Evolutionary conservation across 1,139 yeast genomes (phyloP).

Genomic region (Candida buenavistaensis): DNA sequence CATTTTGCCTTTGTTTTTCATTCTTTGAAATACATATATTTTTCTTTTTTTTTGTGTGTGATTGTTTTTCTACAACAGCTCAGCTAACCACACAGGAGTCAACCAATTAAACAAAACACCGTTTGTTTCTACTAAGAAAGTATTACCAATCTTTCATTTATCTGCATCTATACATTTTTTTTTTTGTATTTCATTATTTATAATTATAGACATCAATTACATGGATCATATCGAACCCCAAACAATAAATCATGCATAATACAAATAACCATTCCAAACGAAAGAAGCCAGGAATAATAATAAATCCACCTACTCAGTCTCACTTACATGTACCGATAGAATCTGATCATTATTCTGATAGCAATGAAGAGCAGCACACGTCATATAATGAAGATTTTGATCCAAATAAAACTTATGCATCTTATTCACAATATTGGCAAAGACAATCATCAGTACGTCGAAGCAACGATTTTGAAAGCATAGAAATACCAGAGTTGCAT

Average conservation of each 20-base stretch:
- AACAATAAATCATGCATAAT: constrained; percentile 1
- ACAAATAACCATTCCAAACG: constrained; percentile 1
- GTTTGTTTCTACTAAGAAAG: no score
- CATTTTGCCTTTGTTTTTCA: no score
- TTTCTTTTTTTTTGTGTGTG: no score
- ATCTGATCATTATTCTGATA: no score
- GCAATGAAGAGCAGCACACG: constrained; percentile 1
- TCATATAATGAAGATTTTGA: constrained; percentile 13
- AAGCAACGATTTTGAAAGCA: background rate
- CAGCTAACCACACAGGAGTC: no score
- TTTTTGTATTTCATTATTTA: background rate
- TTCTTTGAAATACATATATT: no score
- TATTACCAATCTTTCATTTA: no score
- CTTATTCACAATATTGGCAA: constrained; percentile 10
- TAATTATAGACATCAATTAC: background rate
- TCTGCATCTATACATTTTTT: background rate
- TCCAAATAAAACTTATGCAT: constrained; percentile 13
- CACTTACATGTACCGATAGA: constrained; percentile 6
- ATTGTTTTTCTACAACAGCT: no score
- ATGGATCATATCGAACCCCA: background rate
- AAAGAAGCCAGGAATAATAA: constrained; percentile 6
- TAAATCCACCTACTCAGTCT: constrained; percentile 7
- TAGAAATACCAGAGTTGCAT: constrained; percentile 8
- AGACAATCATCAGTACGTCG: constrained; percentile 5
- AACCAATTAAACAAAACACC: no score